A percentile compares a stretch with the other conserved stretches of the same genome.
These are phyloP conservation scores for Dictyostelium capitatum DNA, from an alignment of 78 protist species.

Conservation along the genomic window DNA sequence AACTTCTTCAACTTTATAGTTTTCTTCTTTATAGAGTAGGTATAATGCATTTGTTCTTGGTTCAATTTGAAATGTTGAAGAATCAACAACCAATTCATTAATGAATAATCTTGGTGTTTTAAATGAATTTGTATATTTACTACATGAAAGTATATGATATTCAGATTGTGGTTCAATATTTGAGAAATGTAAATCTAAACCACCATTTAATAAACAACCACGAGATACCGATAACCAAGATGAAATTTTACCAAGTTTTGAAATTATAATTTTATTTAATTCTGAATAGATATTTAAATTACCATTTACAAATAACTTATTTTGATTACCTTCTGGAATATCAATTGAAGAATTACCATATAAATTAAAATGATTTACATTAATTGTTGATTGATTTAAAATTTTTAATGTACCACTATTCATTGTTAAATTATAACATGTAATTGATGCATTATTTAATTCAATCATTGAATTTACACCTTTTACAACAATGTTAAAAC, in stretches of 20 bases:
- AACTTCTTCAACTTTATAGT: background rate
- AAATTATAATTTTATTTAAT: background rate
- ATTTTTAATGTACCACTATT: background rate
- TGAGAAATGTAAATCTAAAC: background rate
- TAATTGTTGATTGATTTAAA: background rate
- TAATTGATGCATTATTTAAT: background rate
- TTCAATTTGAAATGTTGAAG: background rate
- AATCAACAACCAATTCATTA: background rate
- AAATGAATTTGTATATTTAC: background rate
- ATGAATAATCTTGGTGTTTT: background rate
- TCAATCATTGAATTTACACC: background rate
- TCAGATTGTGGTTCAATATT: background rate
- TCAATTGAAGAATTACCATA: too few relatives aligned
- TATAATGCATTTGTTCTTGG: background rate
- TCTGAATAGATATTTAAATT: background rate
- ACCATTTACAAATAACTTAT: background rate
- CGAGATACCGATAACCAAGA: background rate
- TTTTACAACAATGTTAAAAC: too few relatives aligned
- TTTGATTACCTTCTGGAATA: background rate
- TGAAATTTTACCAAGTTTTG: background rate
- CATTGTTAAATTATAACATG: background rate
- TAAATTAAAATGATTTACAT: too few relatives aligned
- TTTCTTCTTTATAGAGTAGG: background rate
- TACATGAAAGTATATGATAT: slow-evolving; percentile 1
- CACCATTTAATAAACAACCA: background rate